Base-by-base conservation (phyloP, 352 stramenopile genomes). In the Globisporangium ultimum region DNA sequence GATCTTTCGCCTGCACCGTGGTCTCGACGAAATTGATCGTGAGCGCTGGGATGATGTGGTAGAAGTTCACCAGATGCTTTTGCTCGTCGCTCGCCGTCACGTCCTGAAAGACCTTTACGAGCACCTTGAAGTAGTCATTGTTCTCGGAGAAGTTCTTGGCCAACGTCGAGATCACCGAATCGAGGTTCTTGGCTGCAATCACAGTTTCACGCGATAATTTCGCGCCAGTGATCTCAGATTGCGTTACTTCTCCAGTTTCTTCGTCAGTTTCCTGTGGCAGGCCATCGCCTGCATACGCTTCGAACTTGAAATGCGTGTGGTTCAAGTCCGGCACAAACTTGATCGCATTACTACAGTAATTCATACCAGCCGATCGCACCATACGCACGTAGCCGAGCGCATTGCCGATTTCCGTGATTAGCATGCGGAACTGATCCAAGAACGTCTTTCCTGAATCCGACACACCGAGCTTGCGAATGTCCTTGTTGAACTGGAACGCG, bases 331-430 rank as follows among this genome's bases (percentile, higher is more conserved):
- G 91, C 10, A 97, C 84, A 62, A 97, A 97, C 61, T 97, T 93
- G 58, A 97, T 95, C 3, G 90, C 89, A 53, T 96, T 95, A 64
- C 86, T 95, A 71, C 89, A 95, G 61, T 94, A 97, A 59, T 93
- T 95, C 87, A 97, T 96, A 10, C 88, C 89, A 8, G 92, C 92
- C 1, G 81, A 94, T 14, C 92, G 88, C 48, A 98, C 88, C 91
- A 97, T 98, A 28, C 92, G 88, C 17, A 98, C 92, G 55, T 97
- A 98, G 10, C 91, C 92, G 8, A 98, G 72, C 0, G 92, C 90
- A 69, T 98, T 98, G 20, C 92, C 92, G 46, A 98, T 97, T 58
- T 97, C 87, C 1, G 89, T 97, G 40, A 98, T 95, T 13, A 97
- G 67, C 60, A 94, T 81, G 42, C 92, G 80, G 60, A 97, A 97